These are phyloP conservation scores for Xylaria multiplex DNA, from an alignment of 2,329 filamentous ascomycete species.

Conservation along the genomic window DNA sequence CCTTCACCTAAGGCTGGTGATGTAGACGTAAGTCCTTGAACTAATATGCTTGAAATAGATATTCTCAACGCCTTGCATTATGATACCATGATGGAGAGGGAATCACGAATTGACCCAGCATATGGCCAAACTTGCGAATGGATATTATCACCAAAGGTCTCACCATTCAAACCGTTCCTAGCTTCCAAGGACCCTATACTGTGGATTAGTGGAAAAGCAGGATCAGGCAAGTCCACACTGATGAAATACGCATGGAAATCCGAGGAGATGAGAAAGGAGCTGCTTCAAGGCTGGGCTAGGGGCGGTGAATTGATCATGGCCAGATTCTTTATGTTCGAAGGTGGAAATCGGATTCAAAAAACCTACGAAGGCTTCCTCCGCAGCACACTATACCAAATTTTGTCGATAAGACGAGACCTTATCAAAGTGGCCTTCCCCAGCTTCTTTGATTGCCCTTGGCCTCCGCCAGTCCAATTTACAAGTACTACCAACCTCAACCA, in stretches of 20 bases:
- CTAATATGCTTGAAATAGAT: conserved; percentile 37
- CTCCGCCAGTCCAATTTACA: conserved; percentile 46
- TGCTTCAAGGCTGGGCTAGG: conserved; percentile 51
- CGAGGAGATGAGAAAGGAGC: conserved; percentile 40
- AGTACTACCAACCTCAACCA: conserved; percentile 47
- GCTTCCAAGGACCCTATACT: conserved; percentile 41
- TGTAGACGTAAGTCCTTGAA: background rate
- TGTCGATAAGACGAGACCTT: conserved; percentile 46
- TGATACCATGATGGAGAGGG: conserved; percentile 48
- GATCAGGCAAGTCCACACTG: conserved; percentile 59
- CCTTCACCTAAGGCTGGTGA: background rate
- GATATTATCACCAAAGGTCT: conserved; percentile 50
- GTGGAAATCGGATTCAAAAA: conserved; percentile 53
- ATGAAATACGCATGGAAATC: conserved; percentile 55
- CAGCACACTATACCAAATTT: conserved; percentile 51
- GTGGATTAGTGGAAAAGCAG: conserved; percentile 58
- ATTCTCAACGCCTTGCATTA: conserved; percentile 48
- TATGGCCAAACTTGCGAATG: conserved; percentile 57
- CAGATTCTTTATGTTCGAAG: conserved; percentile 56
- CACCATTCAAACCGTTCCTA: conserved; percentile 41
- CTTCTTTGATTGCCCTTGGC: conserved; percentile 47
- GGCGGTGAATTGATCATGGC: conserved; percentile 46
- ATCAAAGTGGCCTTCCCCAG: conserved; percentile 48
- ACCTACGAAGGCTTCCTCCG: conserved; percentile 54
- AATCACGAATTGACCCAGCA: conserved; percentile 50